Percentiles rank a stretch among this genome's conserved stretches.
Evolutionary conservation across 306 rosid species (phyloP).

Genomic region (Casuarina glauca): DNA sequence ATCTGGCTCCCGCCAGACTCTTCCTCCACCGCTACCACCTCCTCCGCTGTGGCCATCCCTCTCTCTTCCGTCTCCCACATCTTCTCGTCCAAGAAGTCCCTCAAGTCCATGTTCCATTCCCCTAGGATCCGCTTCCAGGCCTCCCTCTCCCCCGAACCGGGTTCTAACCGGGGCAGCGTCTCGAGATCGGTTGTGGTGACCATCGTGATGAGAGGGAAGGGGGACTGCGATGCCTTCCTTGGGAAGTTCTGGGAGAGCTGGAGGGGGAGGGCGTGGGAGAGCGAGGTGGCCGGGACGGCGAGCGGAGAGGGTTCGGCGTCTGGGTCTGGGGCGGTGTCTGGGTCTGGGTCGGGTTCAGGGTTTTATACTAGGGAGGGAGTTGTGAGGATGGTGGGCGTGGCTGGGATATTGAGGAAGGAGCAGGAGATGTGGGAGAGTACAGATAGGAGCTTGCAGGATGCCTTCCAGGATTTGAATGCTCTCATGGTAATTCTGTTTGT

Average conservation of each 20-base stretch:
- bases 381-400: constrained; percentile 90
- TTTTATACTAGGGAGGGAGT: constrained; percentile 76
- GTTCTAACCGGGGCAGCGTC: constrained; percentile 25
- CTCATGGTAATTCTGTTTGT: constrained; percentile 63
- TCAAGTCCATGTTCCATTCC: constrained; percentile 73
- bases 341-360: constrained; percentile 38
- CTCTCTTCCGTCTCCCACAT: constrained; percentile 63
- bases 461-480: constrained; percentile 98
- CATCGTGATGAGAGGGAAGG: constrained; percentile 75
- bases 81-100: constrained; percentile 63
- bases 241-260: constrained; percentile 81
- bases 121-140: constrained; percentile 87
- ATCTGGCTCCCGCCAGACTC: constrained; percentile 53
- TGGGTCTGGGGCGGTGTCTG: background rate
- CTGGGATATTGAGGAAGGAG: constrained; percentile 95
- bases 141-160: constrained; percentile 48
- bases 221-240: constrained; percentile 70
- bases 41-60: constrained; percentile 45
- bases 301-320: constrained; percentile 18
- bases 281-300: constrained; percentile 24
- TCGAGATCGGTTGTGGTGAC: constrained; percentile 60
- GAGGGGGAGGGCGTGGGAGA: constrained; percentile 81
- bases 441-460: constrained; percentile 92
- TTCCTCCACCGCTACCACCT: constrained; percentile 18
- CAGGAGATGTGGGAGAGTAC: constrained; percentile 99